Percentiles rank a stretch among this genome's conserved stretches.
These are phyloP conservation scores for Triticum urartu DNA, from an alignment of 176 grass and related monocot species.

Conservation along the genomic window DNA sequence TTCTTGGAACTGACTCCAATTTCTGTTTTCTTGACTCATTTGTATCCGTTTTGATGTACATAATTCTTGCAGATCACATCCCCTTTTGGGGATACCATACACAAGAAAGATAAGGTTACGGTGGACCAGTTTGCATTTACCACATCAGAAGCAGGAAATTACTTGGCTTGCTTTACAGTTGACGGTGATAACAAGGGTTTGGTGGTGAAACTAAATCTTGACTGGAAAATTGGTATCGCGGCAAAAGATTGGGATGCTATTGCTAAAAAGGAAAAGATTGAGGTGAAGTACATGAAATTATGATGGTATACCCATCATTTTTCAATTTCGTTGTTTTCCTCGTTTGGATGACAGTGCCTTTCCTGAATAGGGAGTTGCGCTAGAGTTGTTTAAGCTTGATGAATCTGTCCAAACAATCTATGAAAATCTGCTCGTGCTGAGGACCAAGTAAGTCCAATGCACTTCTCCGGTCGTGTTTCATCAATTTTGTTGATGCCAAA, in stretches of 20 bases:
- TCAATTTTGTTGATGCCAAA: neutral
- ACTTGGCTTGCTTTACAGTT: slow-evolving; percentile 62
- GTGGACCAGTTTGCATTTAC: slow-evolving; percentile 73
- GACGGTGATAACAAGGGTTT: slow-evolving; percentile 50
- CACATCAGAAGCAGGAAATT: slow-evolving; percentile 73
- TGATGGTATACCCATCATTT: neutral
- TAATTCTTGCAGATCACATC: slow-evolving; percentile 57
- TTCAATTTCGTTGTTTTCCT: neutral
- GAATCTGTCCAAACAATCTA: slow-evolving; percentile 52
- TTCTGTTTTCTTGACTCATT: neutral
- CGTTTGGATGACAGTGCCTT: slow-evolving; percentile 20
- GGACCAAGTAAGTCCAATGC: slow-evolving; percentile 48
- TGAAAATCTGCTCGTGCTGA: slow-evolving; percentile 57
- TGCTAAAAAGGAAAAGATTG: slow-evolving; percentile 68
- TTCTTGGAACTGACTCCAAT: neutral
- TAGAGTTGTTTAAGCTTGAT: slow-evolving; percentile 82
- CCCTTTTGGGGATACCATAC: slow-evolving; percentile 58
- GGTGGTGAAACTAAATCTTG: slow-evolving; percentile 62
- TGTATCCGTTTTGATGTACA: neutral
- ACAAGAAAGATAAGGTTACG: slow-evolving; percentile 50
- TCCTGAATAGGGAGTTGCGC: slow-evolving; percentile 61
- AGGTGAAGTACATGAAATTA: slow-evolving; percentile 45
- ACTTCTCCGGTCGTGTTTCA: neutral
- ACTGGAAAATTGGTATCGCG: slow-evolving; percentile 79
- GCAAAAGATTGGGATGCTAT: slow-evolving; percentile 71